Evolutionary conservation across 768 basidiomycete genomes (phyloP).

Genomic region (Favolaschia claudopus): DNA sequence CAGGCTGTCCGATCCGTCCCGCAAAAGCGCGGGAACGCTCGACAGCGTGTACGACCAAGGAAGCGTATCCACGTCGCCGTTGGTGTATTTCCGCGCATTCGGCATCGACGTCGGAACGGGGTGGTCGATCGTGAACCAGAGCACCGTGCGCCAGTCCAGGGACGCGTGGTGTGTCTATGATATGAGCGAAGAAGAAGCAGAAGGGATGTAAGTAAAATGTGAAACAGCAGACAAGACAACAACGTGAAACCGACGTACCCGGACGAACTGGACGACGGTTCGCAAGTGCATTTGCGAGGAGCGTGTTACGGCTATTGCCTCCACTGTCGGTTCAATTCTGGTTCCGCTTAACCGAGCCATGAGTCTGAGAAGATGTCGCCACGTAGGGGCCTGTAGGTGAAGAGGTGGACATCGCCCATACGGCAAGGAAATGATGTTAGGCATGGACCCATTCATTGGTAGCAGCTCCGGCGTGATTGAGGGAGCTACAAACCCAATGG

Average conservation of each 20-base stretch:
- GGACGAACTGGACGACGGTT: slow-evolving; percentile 81
- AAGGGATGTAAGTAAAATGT: too few relatives aligned
- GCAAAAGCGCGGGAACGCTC: slow-evolving; percentile 65
- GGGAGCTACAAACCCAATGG: slow-evolving; percentile 72
- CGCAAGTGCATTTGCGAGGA: slow-evolving; percentile 64
- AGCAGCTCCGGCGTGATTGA: slow-evolving; percentile 54
- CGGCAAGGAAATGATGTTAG: slow-evolving; percentile 77
- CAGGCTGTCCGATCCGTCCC: slow-evolving; percentile 66
- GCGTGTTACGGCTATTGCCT: slow-evolving; percentile 66
- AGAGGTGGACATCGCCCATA: slow-evolving; percentile 72
- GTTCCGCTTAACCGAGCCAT: slow-evolving; percentile 78
- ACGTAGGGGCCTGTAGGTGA: slow-evolving; percentile 76
- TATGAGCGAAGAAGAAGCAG: background rate
- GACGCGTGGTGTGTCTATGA: slow-evolving; percentile 65
- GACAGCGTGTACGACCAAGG: slow-evolving; percentile 78
- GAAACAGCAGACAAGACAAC: too few relatives aligned
- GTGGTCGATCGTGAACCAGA: slow-evolving; percentile 82
- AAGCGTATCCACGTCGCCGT: slow-evolving; percentile 67
- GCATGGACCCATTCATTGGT: slow-evolving; percentile 64
- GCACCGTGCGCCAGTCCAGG: slow-evolving; percentile 72
- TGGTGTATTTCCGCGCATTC: slow-evolving; percentile 56
- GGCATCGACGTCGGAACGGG: slow-evolving; percentile 58
- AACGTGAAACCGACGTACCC: too few relatives aligned
- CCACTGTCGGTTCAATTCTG: slow-evolving; percentile 73
- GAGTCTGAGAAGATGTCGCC: slow-evolving; percentile 76